Evolutionary conservation across 768 basidiomycete genomes (phyloP), one percentile per base, ranked within the genome.

Genomic region (Lactarius trivialis): DNA sequence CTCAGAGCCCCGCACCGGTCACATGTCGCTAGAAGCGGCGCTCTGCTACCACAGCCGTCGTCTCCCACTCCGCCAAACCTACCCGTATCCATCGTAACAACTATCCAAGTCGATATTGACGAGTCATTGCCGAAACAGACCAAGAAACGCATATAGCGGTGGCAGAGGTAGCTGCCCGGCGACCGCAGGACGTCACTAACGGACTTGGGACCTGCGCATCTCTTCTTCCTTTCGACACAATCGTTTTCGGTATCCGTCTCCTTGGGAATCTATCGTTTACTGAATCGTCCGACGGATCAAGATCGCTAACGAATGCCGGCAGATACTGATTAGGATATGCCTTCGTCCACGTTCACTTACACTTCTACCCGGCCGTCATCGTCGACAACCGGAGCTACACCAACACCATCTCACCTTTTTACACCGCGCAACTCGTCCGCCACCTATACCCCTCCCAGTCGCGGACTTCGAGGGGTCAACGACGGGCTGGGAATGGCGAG

Each of bases 121-220:
- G 72, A 72, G n/a, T 68, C 73, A 60, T 60, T 70, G 14, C 71
- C 68, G 58, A 72, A 73, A 61, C 68, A 70, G n/a, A 69, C 70
- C n/a, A 78, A 73, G 57, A 74, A 70, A 66, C 74, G 66, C 64
- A 73, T 70, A 63, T 75, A 73, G 62, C 72, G 73, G 64, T 69
- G 76, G 57, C 78, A 76, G 71, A 82, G 79, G n/a, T n/a, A n/a
- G n/a, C n/a, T n/a, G n/a, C n/a, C n/a, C n/a, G n/a, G n/a, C 69
- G 71, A 72, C 74, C 85, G 61, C 85, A 84, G 74, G 85, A 87
- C 68, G 80, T 86, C 64, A 86, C 84, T 30, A 85, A 84, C 70
- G 80, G 83, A 7, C 79, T 81, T 24, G 72, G 75, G 62, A 70
- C 71, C 39, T 77, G 74, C 56, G 56, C 68, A 24, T 66, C 63